Base-by-base conservation (phyloP, 139 green algal genomes). In the Micractinium conductrix region DNA sequence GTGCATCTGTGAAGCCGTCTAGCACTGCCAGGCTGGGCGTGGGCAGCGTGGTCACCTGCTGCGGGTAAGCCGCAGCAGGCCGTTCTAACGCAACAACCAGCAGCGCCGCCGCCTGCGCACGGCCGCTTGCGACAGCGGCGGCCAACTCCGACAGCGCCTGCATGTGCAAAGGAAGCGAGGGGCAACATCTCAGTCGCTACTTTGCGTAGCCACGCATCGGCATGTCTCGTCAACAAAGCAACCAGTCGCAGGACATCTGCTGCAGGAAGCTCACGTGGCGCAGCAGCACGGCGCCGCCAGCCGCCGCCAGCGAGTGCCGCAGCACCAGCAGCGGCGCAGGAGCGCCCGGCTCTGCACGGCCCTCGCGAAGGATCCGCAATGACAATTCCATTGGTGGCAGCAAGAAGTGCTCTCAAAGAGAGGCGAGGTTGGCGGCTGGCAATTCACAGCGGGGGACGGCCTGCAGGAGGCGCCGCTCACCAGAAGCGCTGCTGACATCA, bases 281-380 rank as follows among this genome's bases (percentile, higher is more conserved):
- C 16, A 89, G 86, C 14, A 89, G 65, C n/a, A 58, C 55, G 22
- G 72, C 35, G 72, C 86, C 71, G 45, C 86, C 86, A 26, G 80
- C 43, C n/a, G 53, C 74, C 37, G 69, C 35, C 33, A 79, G 30
- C 19, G 43, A 26, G 78, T 89, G 80, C 28, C 45, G 37, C 44
- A 89, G 58, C 21, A 84, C 40, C 44, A 89, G 44, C 33, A 89
- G 55, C 7, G 80, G 86, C 10, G 80, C 58, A 6, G 21, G 2
- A 5, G 30, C 16, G 33, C 21, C 75, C 10, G 33, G 44, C 37
- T 84, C 45, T 37, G 53, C n/a, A 38, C 38, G 21, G 2, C 81
- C 81, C 30, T 86, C 81, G 5, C 81, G 50, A 37, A 86, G 53
- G 0, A 35, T 62, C 2, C 81, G 81, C 38, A 80, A 4, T 4